Evolutionary conservation across 2,329 filamentous ascomycete genomes (phyloP).

Genomic region (Didymosphaeria variabile): DNA sequence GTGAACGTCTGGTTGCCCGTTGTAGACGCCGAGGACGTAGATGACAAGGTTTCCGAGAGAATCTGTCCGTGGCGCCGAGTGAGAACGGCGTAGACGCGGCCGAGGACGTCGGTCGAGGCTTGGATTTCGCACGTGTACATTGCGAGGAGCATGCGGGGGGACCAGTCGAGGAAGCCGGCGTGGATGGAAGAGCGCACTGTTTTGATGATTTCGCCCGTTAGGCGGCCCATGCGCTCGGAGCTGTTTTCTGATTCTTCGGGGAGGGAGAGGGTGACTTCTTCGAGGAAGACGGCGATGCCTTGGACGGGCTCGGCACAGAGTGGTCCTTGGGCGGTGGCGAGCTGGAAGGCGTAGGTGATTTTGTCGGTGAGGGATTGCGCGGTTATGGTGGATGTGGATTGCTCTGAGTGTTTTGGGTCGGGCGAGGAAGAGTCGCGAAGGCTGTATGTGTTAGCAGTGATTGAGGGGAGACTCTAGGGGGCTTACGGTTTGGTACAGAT

Average conservation of each 20-base stretch:
- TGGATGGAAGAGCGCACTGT: conserved; percentile 85
- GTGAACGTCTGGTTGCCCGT: conserved; percentile 95
- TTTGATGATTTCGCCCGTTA: conserved; percentile 94
- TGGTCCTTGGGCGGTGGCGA: conserved; percentile 86
- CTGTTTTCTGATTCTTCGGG: conserved; percentile 63
- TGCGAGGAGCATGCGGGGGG: conserved; percentile 89
- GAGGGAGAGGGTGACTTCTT: conserved; percentile 74
- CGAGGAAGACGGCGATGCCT: conserved; percentile 89
- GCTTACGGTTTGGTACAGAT: conserved; percentile 77
- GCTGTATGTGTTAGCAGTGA: conserved; percentile 27
- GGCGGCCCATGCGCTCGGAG: conserved; percentile 71
- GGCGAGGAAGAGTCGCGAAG: conserved; percentile 42
- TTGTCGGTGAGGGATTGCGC: conserved; percentile 85
- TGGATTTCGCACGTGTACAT: conserved; percentile 99
- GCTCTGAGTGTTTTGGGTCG: conserved; percentile 42
- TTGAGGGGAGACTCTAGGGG: neutral
- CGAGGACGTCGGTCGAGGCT: conserved; percentile 92
- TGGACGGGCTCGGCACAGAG: conserved; percentile 93
- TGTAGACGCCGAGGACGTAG: conserved; percentile 94
- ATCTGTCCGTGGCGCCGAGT: conserved; percentile 90
- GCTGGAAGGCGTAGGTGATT: conserved; percentile 91
- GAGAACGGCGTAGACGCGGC: conserved; percentile 96
- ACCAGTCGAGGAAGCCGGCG: conserved; percentile 93
- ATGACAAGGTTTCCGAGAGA: conserved; percentile 88
- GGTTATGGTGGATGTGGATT: conserved; percentile 55